Conservation (phyloP, 352 stramenopile species). For the Phytophthora vignae region DNA sequence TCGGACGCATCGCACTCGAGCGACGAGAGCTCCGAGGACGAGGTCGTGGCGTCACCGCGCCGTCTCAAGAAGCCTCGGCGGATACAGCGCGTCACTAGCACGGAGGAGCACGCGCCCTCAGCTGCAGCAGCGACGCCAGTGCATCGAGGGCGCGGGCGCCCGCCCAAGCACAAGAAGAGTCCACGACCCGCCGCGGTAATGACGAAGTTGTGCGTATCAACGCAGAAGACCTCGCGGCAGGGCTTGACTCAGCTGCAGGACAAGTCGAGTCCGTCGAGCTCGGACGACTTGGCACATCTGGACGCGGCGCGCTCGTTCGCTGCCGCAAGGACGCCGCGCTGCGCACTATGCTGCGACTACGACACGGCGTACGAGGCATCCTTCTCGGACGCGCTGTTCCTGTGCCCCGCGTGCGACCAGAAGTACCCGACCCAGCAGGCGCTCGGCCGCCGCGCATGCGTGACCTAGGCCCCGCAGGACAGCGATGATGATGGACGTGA, state of each 20-base stretch:
- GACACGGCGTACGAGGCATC: conserved; percentile 44
- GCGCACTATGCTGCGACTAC: conserved; percentile 68
- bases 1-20: conserved; percentile 36
- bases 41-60: conserved; percentile 12
- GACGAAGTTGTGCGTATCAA: conserved; percentile 19
- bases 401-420: conserved; percentile 75
- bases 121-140: conserved; percentile 4
- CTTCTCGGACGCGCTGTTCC: conserved; percentile 63
- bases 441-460: conserved; percentile 59
- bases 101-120: conserved; percentile 2
- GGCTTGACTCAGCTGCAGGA: conserved; percentile 2
- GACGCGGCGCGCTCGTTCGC: conserved; percentile 31
- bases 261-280: conserved; percentile 54
- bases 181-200: conserved; percentile 1
- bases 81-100: conserved; percentile 9
- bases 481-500: background rate
- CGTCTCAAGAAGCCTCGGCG: conserved; percentile 25
- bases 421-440: conserved; percentile 86
- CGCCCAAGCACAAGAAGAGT: conserved; percentile 38
- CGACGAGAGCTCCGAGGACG: conserved; percentile 42
- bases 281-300: conserved; percentile 56
- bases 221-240: background rate
- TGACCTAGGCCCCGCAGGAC: conserved; percentile 37
- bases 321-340: conserved; percentile 52
- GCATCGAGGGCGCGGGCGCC: conserved; percentile 31